Base-by-base conservation (phyloP, 805 yeast genomes). In the Kodamaea jinghongensis region DNA sequence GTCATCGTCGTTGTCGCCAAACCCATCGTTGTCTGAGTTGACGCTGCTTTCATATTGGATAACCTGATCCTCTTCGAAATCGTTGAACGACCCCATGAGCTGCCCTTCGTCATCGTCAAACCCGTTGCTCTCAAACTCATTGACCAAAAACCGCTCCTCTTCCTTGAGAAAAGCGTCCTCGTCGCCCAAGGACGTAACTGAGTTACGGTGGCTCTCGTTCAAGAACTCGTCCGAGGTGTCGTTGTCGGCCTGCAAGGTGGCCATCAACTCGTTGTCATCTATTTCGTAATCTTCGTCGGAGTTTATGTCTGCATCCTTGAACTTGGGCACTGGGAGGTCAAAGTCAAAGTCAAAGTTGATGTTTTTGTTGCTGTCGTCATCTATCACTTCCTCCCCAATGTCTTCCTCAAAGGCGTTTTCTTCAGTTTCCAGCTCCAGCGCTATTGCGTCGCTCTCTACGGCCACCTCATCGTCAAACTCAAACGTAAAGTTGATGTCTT, bases 271-370 rank as follows among this genome's bases (percentile, higher is more conserved):
- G 45, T 70, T 68, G 46, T 70, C 75, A 49, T 70, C 81, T 43
- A 76, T 70, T 48, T 76, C 81, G 49, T 81, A 80, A 51, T 81
- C 90, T 8, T 78, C 87, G 41, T 80, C 88, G 0, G 83, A 76
- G 42, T 63, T 64, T 31, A 67, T 49, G 34, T 68, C 76, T 17
- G 65, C 68, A 17, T 75, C 80, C 34, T 70, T 68, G 43, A 77
- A 60, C 45, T 70, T 73, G 11, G 81, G 83, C 3, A 76, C 81
- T 42, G 64, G 74, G 41, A 75, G 56, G 36, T 63, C 64, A 34
- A 61, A 63, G 25, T 61, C 63, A 36, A 60, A 54, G 27, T 58
- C 63, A 33, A 57, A 47, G 34, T 40, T 37, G 22, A 41, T 26
- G 32, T 45, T 45, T 15, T 39, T 36, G 41, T 38, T 36, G 11